Base-by-base conservation (phyloP, 1,284 basidiomycete genomes). In the Vanrija sp. region DNA sequence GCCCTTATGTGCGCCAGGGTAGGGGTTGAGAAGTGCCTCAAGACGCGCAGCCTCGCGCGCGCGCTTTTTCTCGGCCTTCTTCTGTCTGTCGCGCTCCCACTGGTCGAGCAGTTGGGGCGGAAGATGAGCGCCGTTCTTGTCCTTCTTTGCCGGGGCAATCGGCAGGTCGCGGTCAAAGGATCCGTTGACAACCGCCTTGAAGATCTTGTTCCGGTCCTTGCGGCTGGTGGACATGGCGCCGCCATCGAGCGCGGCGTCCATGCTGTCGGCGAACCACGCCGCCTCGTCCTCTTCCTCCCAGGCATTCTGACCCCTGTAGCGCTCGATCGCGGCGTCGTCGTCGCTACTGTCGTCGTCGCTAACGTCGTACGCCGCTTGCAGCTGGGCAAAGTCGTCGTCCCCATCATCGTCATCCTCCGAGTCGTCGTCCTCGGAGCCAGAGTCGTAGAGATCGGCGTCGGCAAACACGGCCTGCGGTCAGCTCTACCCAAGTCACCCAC, bases 81-180 rank as follows among this genome's bases (percentile, higher is more conserved):
- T 87, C 49, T 79, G 76, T 2, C 89, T 85, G 67, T 95, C 92
- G 48, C 81, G 81, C 55, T 84, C 82, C 90, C 90, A 95, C 60
- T 86, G 86, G 0, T 76, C 81, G 56, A 81, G 81, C 1, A 96
- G 79, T 9, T 85, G 81, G 2, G 78, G 69, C 0, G 87, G 83
- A 46, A 91, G 73, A 15, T 75, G 62, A 56, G 81, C 79, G 38
- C 75, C 79, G 66, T 86, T 86, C 56, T 71, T 71, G 53, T 55
- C 59, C 54, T 64, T 68, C 59, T 68, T 67, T 16, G 49, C 63
- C 0, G 67, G 68, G 31, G 51, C 56, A 27, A 66, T 55, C 9
- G 63, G 67, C 47, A 69, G 68, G 23, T 77, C 73, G 15, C 82
- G 75, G 25, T 78, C 78, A 56, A 86, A 84, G 41, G 81, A 72